A percentile compares a stretch with the other conserved stretches of the same genome.
phyloP scores from a whole-genome alignment of 768 basidiomycete species.

The Xerocomellus intermedius region DNA sequence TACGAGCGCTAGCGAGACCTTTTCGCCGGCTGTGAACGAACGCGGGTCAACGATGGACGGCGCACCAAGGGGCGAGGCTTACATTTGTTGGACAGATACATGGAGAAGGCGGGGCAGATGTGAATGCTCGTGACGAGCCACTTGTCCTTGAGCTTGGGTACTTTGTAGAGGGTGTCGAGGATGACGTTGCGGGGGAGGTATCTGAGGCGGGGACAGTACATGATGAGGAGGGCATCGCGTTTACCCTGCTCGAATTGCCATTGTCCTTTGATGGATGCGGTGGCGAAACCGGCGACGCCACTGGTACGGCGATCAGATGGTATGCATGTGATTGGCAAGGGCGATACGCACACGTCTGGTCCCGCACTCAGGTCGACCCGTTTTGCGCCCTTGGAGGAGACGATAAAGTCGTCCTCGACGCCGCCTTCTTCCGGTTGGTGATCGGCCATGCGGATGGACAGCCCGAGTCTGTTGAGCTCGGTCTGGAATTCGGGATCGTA shows the following conservation, averaged over 20 bases:
- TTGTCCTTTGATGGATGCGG: constrained; percentile 32
- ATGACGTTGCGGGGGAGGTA: constrained; percentile 22
- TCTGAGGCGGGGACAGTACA: constrained; percentile 27
- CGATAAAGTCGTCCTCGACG: constrained; percentile 23
- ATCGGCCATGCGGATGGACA: constrained; percentile 6
- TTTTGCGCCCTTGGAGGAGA: constrained; percentile 26
- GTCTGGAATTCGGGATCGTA: constrained; percentile 23
- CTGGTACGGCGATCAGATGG: neutral
- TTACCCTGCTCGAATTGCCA: constrained; percentile 35
- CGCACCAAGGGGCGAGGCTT: neutral
- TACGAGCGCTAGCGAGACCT: constrained; percentile 22
- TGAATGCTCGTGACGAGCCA: constrained; percentile 34
- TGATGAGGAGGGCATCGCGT: constrained; percentile 37
- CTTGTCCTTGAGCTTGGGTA: constrained; percentile 29
- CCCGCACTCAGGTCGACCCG: constrained; percentile 6
- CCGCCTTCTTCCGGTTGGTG: constrained; percentile 12
- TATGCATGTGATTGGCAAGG: no score
- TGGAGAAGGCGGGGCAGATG: constrained; percentile 33
- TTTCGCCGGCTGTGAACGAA: constrained; percentile 21
- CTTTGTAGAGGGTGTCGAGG: constrained; percentile 24
- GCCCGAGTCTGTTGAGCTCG: constrained; percentile 8
- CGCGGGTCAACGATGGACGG: neutral
- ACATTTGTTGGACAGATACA: constrained; percentile 35
- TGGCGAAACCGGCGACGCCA: constrained; percentile 25
- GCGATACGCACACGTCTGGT: constrained; percentile 21